Conservation (phyloP, 139 green algal species). For the Nannochloris sp. region DNA sequence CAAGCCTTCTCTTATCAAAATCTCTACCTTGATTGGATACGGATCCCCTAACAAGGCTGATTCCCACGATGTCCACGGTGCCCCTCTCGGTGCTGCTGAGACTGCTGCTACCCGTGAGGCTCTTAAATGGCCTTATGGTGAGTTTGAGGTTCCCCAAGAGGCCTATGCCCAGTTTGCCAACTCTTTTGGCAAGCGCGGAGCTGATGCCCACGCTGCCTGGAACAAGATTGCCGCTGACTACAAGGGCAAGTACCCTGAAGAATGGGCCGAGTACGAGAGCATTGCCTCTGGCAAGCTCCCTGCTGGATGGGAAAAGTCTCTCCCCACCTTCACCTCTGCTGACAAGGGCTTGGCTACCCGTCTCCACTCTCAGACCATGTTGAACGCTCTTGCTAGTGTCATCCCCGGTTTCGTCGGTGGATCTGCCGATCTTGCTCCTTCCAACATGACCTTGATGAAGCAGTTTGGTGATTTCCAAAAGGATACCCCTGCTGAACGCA, state of each 20-base stretch:
- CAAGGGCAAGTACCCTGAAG: conserved; percentile 69
- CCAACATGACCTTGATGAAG: conserved; percentile 99
- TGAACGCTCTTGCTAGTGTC: conserved; percentile 86
- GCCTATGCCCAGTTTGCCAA: conserved; percentile 49
- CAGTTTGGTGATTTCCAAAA: conserved; percentile 97
- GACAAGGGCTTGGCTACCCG: conserved; percentile 92
- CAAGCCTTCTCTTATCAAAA: conserved; percentile 96
- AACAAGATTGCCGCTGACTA: conserved; percentile 56
- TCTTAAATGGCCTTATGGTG: conserved; percentile 85
- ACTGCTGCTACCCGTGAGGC: conserved; percentile 87
- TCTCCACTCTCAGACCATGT: conserved; percentile 92
- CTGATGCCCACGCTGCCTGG: conserved; percentile 66
- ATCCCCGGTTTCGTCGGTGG: conserved; percentile 93
- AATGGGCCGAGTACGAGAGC: conserved; percentile 72
- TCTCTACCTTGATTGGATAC: conserved; percentile 97
- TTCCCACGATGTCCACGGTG: conserved; percentile 94
- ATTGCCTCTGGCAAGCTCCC: conserved; percentile 80
- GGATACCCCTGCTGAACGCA: conserved; percentile 82
- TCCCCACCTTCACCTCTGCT: conserved; percentile 89
- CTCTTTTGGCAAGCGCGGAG: conserved; percentile 44
- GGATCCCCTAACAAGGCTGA: conserved; percentile 98
- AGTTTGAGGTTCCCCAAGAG: conserved; percentile 90
- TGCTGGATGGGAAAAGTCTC: conserved; percentile 68
- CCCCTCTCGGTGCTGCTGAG: conserved; percentile 90
- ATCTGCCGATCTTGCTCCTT: conserved; percentile 93